phyloP scores from a whole-genome alignment of 805 yeast genomes.

The Suhomyces tanzawaensis region DNA sequence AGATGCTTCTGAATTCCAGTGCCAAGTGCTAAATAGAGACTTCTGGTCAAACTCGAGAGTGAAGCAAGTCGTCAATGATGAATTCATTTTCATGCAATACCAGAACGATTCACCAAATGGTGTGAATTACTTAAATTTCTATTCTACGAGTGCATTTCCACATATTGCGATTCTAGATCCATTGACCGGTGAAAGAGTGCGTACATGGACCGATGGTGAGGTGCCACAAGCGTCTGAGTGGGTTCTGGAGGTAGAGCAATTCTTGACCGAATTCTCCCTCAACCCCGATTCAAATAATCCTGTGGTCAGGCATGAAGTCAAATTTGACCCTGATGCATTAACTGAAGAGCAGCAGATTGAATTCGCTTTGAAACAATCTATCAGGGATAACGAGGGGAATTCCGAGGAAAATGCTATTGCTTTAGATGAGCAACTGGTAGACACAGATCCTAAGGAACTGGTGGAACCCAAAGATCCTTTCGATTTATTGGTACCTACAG shows the following conservation, averaged over 20 bases:
- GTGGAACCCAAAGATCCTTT: constrained; percentile 39
- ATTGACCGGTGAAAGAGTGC: constrained; percentile 87
- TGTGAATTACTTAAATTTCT: constrained; percentile 64
- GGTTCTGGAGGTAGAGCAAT: constrained; percentile 66
- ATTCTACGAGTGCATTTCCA: constrained; percentile 70
- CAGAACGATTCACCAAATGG: constrained; percentile 78
- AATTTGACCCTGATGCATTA: constrained; percentile 60
- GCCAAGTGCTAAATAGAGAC: constrained; percentile 90
- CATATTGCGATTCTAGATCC: constrained; percentile 93
- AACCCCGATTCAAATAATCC: constrained; percentile 67
- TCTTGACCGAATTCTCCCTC: constrained; percentile 62
- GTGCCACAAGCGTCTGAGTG: constrained; percentile 62
- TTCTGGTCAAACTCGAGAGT: constrained; percentile 77
- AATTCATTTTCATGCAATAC: constrained; percentile 84
- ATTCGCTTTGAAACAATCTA: constrained; percentile 67
- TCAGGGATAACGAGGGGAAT: constrained; percentile 32
- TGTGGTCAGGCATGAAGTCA: constrained; percentile 54
- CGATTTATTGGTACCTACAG: constrained; percentile 46
- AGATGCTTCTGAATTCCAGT: constrained; percentile 77
- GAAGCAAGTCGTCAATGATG: constrained; percentile 58
- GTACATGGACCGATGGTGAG: constrained; percentile 63
- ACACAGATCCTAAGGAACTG: constrained; percentile 3
- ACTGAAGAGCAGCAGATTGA: constrained; percentile 84
- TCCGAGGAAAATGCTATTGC: constrained; percentile 29
- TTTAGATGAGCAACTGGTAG: constrained; percentile 12